phyloP scores from a whole-genome alignment of 2,329 filamentous ascomycete species.

The Claviceps sp. region DNA sequence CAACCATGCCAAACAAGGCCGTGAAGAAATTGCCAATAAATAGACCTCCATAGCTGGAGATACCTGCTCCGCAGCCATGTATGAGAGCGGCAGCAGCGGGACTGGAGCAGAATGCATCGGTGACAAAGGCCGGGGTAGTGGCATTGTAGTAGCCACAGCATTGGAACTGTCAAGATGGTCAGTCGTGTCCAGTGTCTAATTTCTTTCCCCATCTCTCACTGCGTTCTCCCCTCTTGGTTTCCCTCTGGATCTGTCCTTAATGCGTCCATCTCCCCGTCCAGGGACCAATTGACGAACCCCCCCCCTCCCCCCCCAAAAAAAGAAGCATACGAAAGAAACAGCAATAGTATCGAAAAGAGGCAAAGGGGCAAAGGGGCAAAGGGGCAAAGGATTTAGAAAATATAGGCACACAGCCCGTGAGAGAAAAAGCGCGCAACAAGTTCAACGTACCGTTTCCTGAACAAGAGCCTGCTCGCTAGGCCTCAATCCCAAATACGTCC shows the following conservation, averaged over 20 bases:
- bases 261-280: too few relatives aligned
- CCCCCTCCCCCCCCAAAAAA: too few relatives aligned
- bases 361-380: too few relatives aligned
- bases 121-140: conserved; percentile 58
- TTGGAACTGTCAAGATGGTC: conserved; percentile 39
- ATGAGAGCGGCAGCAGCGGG: conserved; percentile 57
- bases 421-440: too few relatives aligned
- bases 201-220: too few relatives aligned
- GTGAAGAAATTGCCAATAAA: conserved; percentile 70
- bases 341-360: too few relatives aligned
- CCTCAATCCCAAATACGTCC: conserved; percentile 47
- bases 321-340: not conserved
- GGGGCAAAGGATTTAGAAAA: too few relatives aligned
- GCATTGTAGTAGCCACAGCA: conserved; percentile 73
- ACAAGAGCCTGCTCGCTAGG: conserved; percentile 50
- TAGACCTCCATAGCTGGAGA: conserved; percentile 55
- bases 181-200: too few relatives aligned
- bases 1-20: conserved; percentile 66
- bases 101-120: conserved; percentile 53
- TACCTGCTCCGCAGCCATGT: conserved; percentile 54
- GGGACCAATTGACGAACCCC: too few relatives aligned
- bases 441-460: conserved; percentile 48
- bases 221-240: too few relatives aligned
- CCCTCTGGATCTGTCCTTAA: too few relatives aligned
- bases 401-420: too few relatives aligned